Evolutionary conservation across 805 yeast species (phyloP).

Genomic region (Yarrowia divulgata): DNA sequence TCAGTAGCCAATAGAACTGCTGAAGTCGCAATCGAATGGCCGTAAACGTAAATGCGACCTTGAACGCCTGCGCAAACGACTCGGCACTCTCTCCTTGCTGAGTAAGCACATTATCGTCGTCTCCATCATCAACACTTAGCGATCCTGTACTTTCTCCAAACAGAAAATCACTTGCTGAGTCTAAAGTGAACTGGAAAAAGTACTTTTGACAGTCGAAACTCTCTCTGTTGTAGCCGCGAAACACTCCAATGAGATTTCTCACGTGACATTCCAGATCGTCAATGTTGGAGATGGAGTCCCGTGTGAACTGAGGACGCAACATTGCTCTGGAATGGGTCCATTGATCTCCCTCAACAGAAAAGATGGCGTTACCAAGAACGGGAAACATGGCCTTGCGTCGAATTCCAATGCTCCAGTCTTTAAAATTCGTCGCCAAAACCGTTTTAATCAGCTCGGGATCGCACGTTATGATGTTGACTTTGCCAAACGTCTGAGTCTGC

Average conservation of each 20-base stretch:
- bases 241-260: conserved; percentile 42
- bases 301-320: conserved; percentile 48
- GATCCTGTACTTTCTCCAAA: conserved; percentile 36
- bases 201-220: conserved; percentile 7
- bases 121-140: not conserved
- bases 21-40: conserved; percentile 16
- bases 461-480: conserved; percentile 42
- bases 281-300: conserved; percentile 46
- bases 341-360: conserved; percentile 48
- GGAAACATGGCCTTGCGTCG: conserved; percentile 42
- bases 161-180: conserved; percentile 39
- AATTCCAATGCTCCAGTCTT: conserved; percentile 47
- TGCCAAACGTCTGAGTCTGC: not conserved
- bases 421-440: conserved; percentile 46
- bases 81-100: conserved; percentile 24
- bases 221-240: conserved; percentile 10
- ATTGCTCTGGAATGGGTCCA: conserved; percentile 49
- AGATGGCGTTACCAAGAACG: conserved; percentile 48
- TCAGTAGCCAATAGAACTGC: conserved; percentile 13
- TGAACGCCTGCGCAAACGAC: conserved; percentile 13
- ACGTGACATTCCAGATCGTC: conserved; percentile 45
- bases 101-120: not conserved
- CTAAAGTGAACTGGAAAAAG: conserved; percentile 38
- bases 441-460: conserved; percentile 48
- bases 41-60: conserved; percentile 2